A percentile compares a stretch with the other conserved stretches of the same genome.
Evolutionary conservation across 2,329 filamentous ascomycete species (phyloP).

Genomic region (Aspergillus flavus): DNA sequence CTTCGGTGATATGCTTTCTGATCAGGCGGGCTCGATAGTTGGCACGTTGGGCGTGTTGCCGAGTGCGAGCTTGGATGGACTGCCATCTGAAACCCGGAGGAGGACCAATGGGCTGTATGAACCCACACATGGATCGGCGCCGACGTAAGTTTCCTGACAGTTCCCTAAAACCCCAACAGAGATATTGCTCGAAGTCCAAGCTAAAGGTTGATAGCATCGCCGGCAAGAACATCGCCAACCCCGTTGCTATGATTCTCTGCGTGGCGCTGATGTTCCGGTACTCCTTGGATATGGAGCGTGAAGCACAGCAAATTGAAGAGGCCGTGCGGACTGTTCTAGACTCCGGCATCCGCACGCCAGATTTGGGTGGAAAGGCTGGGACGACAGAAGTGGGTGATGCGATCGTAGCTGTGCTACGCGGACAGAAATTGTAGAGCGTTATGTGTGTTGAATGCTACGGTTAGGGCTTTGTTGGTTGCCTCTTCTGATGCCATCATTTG

Average conservation of each 20-base stretch:
- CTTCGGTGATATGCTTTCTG: slow-evolving; percentile 90
- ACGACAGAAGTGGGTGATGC: slow-evolving; percentile 78
- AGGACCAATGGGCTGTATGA: slow-evolving; percentile 89
- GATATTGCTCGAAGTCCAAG: neutral
- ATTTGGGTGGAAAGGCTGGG: slow-evolving; percentile 72
- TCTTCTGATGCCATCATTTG: neutral
- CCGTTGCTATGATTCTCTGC: slow-evolving; percentile 84
- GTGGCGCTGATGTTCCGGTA: slow-evolving; percentile 93
- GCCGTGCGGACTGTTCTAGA: slow-evolving; percentile 79
- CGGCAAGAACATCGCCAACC: slow-evolving; percentile 83
- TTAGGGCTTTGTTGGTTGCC: neutral
- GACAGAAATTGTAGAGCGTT: slow-evolving; percentile 25
- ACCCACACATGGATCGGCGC: slow-evolving; percentile 74
- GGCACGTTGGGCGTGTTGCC: slow-evolving; percentile 83
- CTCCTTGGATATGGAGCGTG: slow-evolving; percentile 73
- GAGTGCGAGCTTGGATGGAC: slow-evolving; percentile 78
- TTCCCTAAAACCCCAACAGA: neutral
- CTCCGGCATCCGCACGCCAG: slow-evolving; percentile 72
- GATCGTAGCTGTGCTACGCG: slow-evolving; percentile 68
- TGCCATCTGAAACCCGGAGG: slow-evolving; percentile 68
- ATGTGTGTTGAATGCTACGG: neutral
- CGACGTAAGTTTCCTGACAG: slow-evolving; percentile 30
- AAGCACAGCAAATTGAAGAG: slow-evolving; percentile 76
- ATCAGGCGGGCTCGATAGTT: slow-evolving; percentile 88
- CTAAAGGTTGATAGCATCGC: slow-evolving; percentile 66